Conservation (phyloP, 164 flowering plant species). For the Magnolia officinalis region DNA sequence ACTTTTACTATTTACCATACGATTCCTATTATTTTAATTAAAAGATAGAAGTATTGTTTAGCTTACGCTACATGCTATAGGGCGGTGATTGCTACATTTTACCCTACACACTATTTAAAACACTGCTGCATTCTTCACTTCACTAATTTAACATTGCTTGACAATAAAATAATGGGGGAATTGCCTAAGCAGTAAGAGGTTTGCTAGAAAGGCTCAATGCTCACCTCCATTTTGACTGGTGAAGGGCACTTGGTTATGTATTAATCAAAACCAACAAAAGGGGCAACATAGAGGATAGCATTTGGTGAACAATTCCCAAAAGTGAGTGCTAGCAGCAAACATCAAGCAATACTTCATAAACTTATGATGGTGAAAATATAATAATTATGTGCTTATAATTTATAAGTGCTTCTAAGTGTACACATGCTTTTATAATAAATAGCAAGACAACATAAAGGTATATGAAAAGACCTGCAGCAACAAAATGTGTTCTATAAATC, state of each 20-base stretch:
- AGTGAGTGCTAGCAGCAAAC: background rate
- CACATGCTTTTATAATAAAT: background rate
- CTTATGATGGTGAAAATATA: too few relatives aligned
- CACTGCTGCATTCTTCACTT: background rate
- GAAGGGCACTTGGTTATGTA: background rate
- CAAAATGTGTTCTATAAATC: constrained; percentile 48
- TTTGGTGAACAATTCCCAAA: background rate
- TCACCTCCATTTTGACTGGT: background rate
- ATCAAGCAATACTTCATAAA: background rate
- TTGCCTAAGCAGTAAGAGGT: background rate
- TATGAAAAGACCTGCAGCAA: constrained; percentile 50
- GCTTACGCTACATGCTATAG: too few relatives aligned
- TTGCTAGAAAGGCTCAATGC: background rate
- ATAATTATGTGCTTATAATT: background rate
- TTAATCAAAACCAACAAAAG: too few relatives aligned
- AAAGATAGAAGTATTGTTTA: too few relatives aligned
- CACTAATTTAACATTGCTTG: background rate
- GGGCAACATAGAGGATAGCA: background rate
- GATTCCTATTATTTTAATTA: too few relatives aligned
- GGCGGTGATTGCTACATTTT: too few relatives aligned
- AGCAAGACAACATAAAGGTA: background rate
- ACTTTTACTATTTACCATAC: too few relatives aligned
- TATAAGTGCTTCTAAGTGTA: background rate
- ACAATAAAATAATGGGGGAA: background rate
- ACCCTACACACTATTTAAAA: too few relatives aligned